Percentiles rank a stretch among this genome's conserved stretches.
Evolutionary conservation across 2,329 filamentous ascomycete species (phyloP).

Genomic region (Penicillium sp.): DNA sequence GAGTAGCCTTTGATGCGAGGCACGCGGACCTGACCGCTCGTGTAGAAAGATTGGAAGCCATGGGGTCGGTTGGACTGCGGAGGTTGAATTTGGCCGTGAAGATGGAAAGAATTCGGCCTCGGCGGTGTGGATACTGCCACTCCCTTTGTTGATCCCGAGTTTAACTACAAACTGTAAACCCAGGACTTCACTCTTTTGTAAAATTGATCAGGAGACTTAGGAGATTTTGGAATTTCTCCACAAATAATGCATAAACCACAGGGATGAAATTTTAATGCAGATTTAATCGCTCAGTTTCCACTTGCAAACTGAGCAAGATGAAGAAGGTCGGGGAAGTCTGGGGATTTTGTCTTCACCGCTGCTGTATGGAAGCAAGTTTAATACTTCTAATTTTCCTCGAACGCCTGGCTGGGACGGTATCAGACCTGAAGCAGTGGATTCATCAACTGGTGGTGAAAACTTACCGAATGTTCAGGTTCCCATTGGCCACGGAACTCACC

Average conservation of each 20-base stretch:
- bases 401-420: slow-evolving; percentile 4
- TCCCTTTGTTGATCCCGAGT: background rate
- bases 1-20: slow-evolving; percentile 23
- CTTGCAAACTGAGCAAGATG: slow-evolving; percentile 2
- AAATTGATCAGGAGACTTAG: background rate
- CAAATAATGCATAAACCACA: background rate
- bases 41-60: slow-evolving; percentile 52
- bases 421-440: slow-evolving; percentile 1
- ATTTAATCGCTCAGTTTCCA: slow-evolving; percentile 5
- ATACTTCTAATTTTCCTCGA: background rate
- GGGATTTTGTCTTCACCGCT: slow-evolving; percentile 19
- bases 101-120: slow-evolving; percentile 26
- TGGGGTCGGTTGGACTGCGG: slow-evolving; percentile 25
- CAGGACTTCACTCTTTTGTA: background rate
- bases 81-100: slow-evolving; percentile 8
- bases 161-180: background rate
- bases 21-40: slow-evolving; percentile 40
- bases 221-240: background rate
- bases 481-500: slow-evolving; percentile 4
- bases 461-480: background rate
- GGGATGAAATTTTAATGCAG: background rate
- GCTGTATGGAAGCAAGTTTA: slow-evolving; percentile 1
- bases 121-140: slow-evolving; percentile 26
- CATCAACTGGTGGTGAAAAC: background rate
- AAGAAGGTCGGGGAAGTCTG: background rate